Evolutionary conservation across 2,329 filamentous ascomycete species (phyloP), one percentile per base, ranked within the genome.

Genomic region (Aciculosporium take): DNA sequence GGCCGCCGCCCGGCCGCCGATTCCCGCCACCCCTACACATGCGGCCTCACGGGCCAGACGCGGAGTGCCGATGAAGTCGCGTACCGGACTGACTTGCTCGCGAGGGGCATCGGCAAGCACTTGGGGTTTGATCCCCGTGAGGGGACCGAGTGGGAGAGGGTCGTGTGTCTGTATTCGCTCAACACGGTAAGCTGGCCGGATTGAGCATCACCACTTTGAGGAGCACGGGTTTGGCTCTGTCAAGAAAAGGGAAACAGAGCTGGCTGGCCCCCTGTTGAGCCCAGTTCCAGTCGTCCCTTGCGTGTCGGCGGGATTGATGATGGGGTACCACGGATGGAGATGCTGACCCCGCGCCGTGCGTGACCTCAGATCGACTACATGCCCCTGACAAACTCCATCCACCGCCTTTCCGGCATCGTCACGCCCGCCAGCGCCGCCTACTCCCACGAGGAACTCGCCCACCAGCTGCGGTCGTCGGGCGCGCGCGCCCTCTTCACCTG

Each of bases 81-180:
- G 39, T 67, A 78, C 43, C 71, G 82, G 18, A 72, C 82, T 8
- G 78, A 85, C 23, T 68, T 65, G 40, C 67, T 91, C 18, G 72
- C 84, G 13, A 72, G 80, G 44, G 79, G 74, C 18, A 63, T 93
- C 27, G 71, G 73, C 31, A 78, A 82, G 55, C 76, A 84, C 47
- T 70, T 91, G 45, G 78, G 74, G 33, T 87, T 84, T 71, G 59
- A 70, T 35, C 76, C 81, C 7, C 79, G 84, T 49, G 59, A 76
- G 43, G 84, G 81, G 10, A 74, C 75, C 0, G 82, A 88, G 56
- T 91, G 81, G 80, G 84, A 91, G 53, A 86, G 87, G 58, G 81
- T 88, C 20, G 66, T 85, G 37, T 80, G 69, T 4, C 65, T 88
- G 23, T 93, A 84, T 62, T 79, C 80, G n/a, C 61, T 87, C 45